Percentiles rank a stretch among this genome's conserved stretches.
Evolutionary conservation across 768 basidiomycete genomes (phyloP).

Genomic region (Leccinellum rugosiceps): DNA sequence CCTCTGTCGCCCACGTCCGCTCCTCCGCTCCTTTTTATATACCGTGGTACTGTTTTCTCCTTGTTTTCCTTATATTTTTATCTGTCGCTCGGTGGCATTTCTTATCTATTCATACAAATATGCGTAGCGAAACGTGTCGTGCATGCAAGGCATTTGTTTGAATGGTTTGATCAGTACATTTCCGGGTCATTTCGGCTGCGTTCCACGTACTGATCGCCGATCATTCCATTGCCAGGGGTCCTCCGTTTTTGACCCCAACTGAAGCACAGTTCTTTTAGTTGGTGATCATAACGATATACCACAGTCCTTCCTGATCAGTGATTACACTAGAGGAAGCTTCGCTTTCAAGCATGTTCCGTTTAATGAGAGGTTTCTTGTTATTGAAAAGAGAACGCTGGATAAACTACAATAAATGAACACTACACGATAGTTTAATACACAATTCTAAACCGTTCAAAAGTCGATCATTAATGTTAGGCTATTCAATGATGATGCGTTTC

Average conservation of each 20-base stretch:
- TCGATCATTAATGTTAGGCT: background rate
- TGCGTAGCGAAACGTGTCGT: background rate
- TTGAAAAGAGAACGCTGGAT: background rate
- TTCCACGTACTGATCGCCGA: no score
- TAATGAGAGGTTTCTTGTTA: background rate
- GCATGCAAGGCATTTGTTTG: background rate
- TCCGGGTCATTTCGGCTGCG: no score
- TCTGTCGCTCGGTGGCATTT: background rate
- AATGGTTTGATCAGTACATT: background rate
- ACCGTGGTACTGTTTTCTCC: background rate
- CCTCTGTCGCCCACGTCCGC: background rate
- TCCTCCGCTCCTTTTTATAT: background rate
- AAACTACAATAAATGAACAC: background rate
- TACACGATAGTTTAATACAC: no score
- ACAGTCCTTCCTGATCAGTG: background rate
- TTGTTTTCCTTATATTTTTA: background rate
- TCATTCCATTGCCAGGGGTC: background rate
- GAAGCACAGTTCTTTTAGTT: no score
- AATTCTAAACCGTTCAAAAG: background rate
- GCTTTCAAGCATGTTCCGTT: background rate
- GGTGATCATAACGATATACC: no score
- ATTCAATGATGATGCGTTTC: slow-evolving; percentile 35
- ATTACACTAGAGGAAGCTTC: background rate
- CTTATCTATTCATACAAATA: background rate
- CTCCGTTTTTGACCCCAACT: background rate